Base-by-base conservation (phyloP, 2,329 filamentous ascomycete genomes). In the Elsinoe batatas region DNA sequence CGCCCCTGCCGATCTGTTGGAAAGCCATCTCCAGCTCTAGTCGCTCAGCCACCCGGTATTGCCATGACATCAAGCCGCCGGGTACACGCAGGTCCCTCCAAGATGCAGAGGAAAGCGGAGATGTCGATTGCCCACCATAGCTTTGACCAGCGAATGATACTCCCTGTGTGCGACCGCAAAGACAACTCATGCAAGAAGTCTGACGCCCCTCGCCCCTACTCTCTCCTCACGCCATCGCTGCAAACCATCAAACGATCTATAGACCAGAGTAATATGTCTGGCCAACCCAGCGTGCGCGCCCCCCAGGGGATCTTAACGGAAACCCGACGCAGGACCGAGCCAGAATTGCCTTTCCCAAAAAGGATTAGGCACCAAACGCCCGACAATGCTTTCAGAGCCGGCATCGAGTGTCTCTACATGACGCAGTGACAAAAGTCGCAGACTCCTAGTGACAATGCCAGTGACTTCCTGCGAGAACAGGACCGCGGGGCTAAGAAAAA, bases 241-340 rank as follows among this genome's bases (percentile, higher is more conserved):
- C 62, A 67, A 71, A 74, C 69, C 70, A 71, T 64, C 68, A 68
- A 77, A 77, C 77, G 79, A 78, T 79, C 77, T 74, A 72, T 77
- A 58, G 77, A 83, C 79, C 82, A 81, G 74, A 82, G 80, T 80
- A 78, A 79, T 78, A 81, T 82, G 81, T 80, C 85, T 85, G 84
- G 84, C 75, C 78, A 76, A 71, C 72, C 72, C 70, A 71, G 78
- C 82, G 89, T 84, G 85, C 87, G 86, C 79, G 84, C 80, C 79
- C 82, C 83, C 70, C 74, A 78, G 80, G 85, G 80, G 80, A 74
- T 86, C 85, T 88, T 85, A 85, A 80, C 84, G 74, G 79, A 44
- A 26, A 15, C 26, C 67, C 79, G 81, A 85, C 88, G 85, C 88
- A 88, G 81, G 84, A 76, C 75, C 74, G 74, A 72, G 69, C 36